phyloP scores from a whole-genome alignment of 1,139 yeast genomes.

The Kurtzmaniella quercitrusa region DNA sequence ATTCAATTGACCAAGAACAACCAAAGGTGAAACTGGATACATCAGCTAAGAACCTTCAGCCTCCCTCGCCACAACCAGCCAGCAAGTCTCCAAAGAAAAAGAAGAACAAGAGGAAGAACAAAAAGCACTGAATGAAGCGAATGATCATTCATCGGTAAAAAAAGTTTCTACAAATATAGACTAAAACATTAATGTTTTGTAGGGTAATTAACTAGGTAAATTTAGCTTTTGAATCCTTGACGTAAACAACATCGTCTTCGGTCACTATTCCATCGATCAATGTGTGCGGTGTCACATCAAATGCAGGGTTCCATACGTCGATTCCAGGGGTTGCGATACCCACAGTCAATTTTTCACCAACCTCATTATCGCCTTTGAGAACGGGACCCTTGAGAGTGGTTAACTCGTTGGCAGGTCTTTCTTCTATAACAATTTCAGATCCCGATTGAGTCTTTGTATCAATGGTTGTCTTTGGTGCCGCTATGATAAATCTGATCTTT shows the following conservation, averaged over 20 bases:
- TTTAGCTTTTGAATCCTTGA: constrained; percentile 41
- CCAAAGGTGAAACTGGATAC: too few species aligned
- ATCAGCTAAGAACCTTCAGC: too few species aligned
- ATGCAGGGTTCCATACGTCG: constrained; percentile 93
- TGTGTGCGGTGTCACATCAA: constrained; percentile 84
- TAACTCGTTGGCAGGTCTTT: constrained; percentile 78
- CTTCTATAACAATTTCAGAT: constrained; percentile 75
- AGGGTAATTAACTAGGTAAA: not conserved
- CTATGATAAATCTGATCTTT: constrained; percentile 78
- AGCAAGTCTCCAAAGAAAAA: constrained; percentile 1
- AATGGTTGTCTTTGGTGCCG: constrained; percentile 91
- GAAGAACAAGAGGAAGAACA: constrained; percentile 1
- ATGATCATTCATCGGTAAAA: not conserved
- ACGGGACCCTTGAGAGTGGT: constrained; percentile 70
- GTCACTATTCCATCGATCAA: constrained; percentile 87
- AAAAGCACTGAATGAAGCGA: not conserved
- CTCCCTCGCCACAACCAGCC: not conserved
- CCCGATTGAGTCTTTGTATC: constrained; percentile 68
- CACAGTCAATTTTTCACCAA: constrained; percentile 51
- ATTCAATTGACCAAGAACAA: too few species aligned
- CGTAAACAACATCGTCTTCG: constrained; percentile 55
- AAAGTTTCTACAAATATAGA: not conserved
- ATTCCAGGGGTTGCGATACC: constrained; percentile 85
- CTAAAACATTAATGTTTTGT: too few species aligned
- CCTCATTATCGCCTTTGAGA: constrained; percentile 25